These are phyloP conservation scores for Boletus rubropictus DNA, from an alignment of 768 basidiomycete genomes.

Conservation along the genomic window DNA sequence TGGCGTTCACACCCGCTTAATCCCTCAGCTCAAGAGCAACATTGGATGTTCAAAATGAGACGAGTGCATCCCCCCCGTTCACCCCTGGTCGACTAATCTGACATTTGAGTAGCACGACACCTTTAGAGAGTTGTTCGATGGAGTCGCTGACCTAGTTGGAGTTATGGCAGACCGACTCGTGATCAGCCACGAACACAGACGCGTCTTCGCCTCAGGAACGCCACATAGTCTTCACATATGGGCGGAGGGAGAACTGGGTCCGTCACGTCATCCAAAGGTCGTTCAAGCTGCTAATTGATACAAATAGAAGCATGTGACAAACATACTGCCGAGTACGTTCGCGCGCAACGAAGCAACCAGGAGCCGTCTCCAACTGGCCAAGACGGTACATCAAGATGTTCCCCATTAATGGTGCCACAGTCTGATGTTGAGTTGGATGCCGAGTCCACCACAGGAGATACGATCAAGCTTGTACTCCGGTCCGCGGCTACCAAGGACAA, in stretches of 20 bases:
- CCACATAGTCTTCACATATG: conserved; percentile 63
- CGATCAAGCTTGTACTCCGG: conserved; percentile 61
- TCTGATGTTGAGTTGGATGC: conserved; percentile 31
- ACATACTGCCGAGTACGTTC: conserved; percentile 58
- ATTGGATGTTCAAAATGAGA: conserved; percentile 52
- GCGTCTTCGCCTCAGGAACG: conserved; percentile 64
- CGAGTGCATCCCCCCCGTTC: conserved; percentile 39
- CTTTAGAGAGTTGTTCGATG: conserved; percentile 61
- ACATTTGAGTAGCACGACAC: conserved; percentile 47
- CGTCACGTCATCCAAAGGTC: conserved; percentile 9
- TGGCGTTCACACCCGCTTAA: conserved; percentile 66
- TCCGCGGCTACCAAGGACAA: conserved; percentile 45
- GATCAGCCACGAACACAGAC: conserved; percentile 55
- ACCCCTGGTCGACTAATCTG: neutral
- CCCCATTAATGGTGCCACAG: conserved; percentile 19
- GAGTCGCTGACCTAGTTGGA: conserved; percentile 53
- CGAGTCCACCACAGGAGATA: conserved; percentile 38
- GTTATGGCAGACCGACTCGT: conserved; percentile 50
- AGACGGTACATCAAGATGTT: conserved; percentile 5
- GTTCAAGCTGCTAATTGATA: conserved; percentile 6
- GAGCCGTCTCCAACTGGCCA: conserved; percentile 19
- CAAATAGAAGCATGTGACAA: conserved; percentile 60
- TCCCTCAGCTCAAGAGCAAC: conserved; percentile 31
- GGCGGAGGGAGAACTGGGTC: conserved; percentile 63
- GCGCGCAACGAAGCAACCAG: conserved; percentile 31